Conservation (phyloP, 2,329 filamentous ascomycete species). For the Malbranchea zuffiana region DNA sequence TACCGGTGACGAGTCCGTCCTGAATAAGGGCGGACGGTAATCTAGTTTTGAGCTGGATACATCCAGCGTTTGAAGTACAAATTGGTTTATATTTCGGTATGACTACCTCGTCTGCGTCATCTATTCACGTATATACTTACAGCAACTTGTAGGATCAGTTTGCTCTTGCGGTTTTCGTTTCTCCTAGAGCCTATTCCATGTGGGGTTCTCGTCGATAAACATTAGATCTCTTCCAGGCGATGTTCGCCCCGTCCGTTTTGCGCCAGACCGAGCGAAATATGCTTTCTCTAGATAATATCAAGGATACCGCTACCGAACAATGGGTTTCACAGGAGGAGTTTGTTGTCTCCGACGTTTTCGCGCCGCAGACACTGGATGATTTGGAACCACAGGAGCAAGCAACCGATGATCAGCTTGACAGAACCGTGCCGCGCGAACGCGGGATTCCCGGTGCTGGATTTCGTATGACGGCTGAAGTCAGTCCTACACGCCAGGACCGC, state of each 20-base stretch:
- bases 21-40: conserved; percentile 44
- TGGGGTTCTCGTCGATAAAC: too few relatives aligned
- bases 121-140: too few relatives aligned
- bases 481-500: conserved; percentile 6
- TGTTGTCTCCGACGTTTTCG: conserved; percentile 16
- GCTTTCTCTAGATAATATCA: conserved; percentile 5
- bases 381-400: background rate
- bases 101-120: background rate
- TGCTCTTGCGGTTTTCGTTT: too few relatives aligned
- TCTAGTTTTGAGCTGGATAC: conserved; percentile 17
- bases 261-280: conserved; percentile 9
- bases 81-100: conserved; percentile 7
- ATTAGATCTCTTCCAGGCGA: too few relatives aligned
- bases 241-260: background rate
- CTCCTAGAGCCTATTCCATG: too few relatives aligned
- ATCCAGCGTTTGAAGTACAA: conserved; percentile 9
- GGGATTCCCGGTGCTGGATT: conserved; percentile 6
- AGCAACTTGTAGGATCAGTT: too few relatives aligned
- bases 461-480: conserved; percentile 12
- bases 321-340: conserved; percentile 15
- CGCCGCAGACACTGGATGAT: conserved; percentile 11
- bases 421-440: background rate
- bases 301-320: conserved; percentile 5
- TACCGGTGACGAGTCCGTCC: conserved; percentile 42
- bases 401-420: background rate